These are phyloP conservation scores for Eustoma russellianum DNA, from an alignment of 257 asterid species.

Conservation along the genomic window DNA sequence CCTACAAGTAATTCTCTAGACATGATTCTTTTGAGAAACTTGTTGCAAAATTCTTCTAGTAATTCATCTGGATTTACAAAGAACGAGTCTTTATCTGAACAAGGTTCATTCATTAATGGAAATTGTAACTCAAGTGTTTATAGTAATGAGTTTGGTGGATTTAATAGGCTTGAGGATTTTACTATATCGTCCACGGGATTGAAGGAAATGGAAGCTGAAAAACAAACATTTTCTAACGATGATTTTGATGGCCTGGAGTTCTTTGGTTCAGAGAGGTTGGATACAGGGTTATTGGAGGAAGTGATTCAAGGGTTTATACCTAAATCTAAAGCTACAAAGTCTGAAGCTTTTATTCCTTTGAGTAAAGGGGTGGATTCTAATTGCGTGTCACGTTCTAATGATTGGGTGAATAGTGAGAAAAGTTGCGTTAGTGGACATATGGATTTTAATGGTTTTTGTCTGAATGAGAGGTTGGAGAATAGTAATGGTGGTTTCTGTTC, in stretches of 20 bases:
- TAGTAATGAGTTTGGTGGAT: not conserved
- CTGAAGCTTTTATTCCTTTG: slow-evolving; percentile 5
- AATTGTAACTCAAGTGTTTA: too few species aligned
- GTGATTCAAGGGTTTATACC: slow-evolving; percentile 42
- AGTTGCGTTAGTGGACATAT: too few species aligned
- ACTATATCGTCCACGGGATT: slow-evolving; percentile 1
- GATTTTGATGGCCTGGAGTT: slow-evolving; percentile 37
- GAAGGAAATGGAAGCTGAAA: not conserved
- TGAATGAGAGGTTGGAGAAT: slow-evolving; percentile 9
- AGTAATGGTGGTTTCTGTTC: slow-evolving; percentile 9
- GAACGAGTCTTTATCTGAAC: slow-evolving; percentile 15
- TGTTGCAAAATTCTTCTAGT: slow-evolving; percentile 18
- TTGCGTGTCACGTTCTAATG: not conserved
- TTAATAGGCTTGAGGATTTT: slow-evolving; percentile 15
- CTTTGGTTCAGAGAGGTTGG: slow-evolving; percentile 39
- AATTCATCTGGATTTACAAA: not conserved
- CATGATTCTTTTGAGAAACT: slow-evolving; percentile 37
- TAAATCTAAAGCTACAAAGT: slow-evolving; percentile 24
- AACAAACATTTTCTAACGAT: not conserved
- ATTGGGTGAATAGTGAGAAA: not conserved
- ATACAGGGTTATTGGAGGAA: slow-evolving; percentile 33
- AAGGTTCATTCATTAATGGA: not conserved
- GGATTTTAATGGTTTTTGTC: not conserved
- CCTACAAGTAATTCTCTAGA: slow-evolving; percentile 31
- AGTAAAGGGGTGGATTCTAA: not conserved